A percentile compares a stretch with the other conserved stretches of the same genome.
These are phyloP conservation scores for Fusarium praegraminearum DNA, from an alignment of 2,329 filamentous ascomycete species.

Conservation along the genomic window DNA sequence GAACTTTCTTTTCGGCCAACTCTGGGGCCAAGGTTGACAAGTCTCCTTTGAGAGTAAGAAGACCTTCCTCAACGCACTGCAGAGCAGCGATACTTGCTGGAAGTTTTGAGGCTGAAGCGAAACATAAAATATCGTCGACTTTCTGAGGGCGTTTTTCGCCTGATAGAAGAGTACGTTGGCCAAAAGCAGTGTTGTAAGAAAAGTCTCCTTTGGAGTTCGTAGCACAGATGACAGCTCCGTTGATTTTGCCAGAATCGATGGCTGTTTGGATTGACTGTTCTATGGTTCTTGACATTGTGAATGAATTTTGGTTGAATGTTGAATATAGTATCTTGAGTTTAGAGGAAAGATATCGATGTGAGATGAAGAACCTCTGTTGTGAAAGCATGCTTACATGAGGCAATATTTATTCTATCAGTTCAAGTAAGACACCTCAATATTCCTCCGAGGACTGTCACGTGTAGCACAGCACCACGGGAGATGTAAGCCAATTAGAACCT, in stretches of 20 bases:
- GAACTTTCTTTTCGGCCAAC: slow-evolving; percentile 59
- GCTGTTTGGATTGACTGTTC: slow-evolving; percentile 55
- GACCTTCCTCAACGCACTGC: slow-evolving; percentile 66
- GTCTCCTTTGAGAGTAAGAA: slow-evolving; percentile 60
- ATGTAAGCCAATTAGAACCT: neutral
- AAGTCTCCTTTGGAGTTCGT: slow-evolving; percentile 55
- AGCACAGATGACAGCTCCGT: slow-evolving; percentile 58
- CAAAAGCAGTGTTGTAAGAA: slow-evolving; percentile 55
- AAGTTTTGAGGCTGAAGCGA: slow-evolving; percentile 59
- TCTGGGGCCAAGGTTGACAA: slow-evolving; percentile 60
- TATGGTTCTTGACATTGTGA: slow-evolving; percentile 49
- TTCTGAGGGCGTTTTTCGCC: slow-evolving; percentile 55
- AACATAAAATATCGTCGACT: slow-evolving; percentile 53
- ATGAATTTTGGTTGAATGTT: neutral
- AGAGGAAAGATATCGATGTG: rapidly evolving
- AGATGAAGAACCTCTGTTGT: neutral
- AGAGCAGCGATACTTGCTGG: slow-evolving; percentile 64
- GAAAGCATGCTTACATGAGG: neutral
- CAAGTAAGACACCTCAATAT: slow-evolving; percentile 8
- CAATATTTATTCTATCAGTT: slow-evolving; percentile 10
- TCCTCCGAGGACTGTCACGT: slow-evolving; percentile 5
- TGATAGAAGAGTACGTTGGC: slow-evolving; percentile 56
- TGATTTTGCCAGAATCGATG: slow-evolving; percentile 58
- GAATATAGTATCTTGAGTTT: rapidly evolving
- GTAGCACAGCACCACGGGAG: neutral